phyloP scores from a whole-genome alignment of 2,329 filamentous ascomycete species.

The Aureobasidium pullulans region DNA sequence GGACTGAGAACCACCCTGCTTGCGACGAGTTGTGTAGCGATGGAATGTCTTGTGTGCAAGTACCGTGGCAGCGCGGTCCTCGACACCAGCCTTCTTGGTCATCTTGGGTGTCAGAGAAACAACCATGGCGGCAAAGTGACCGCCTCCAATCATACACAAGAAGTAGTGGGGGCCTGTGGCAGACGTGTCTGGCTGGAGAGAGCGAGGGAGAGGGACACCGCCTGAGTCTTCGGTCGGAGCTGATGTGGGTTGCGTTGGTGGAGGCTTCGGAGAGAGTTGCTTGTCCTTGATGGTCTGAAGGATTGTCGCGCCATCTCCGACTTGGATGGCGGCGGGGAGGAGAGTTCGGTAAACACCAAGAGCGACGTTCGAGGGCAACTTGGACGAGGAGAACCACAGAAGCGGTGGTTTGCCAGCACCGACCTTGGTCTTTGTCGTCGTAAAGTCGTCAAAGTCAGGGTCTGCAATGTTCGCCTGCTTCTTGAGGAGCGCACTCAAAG shows the following conservation, averaged over 20 bases:
- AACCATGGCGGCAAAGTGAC: constrained; percentile 95
- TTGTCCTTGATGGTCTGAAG: constrained; percentile 65
- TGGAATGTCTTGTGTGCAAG: constrained; percentile 97
- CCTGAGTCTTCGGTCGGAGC: constrained; percentile 43
- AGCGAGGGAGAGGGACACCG: constrained; percentile 47
- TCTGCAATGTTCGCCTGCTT: constrained; percentile 70
- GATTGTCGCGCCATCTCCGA: constrained; percentile 50
- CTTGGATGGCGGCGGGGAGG: constrained; percentile 65
- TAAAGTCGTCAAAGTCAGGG: constrained; percentile 40
- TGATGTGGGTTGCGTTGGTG: constrained; percentile 36
- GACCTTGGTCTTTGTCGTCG: constrained; percentile 38
- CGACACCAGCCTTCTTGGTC: constrained; percentile 60
- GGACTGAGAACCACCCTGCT: constrained; percentile 92
- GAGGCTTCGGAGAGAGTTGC: constrained; percentile 60
- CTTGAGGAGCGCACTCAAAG: constrained; percentile 68
- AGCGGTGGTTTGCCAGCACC: constrained; percentile 64
- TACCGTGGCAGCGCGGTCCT: constrained; percentile 80
- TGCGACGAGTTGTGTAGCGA: constrained; percentile 88
- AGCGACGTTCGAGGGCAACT: constrained; percentile 68
- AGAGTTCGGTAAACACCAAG: constrained; percentile 81
- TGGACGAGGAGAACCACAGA: constrained; percentile 75
- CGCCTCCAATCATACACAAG: constrained; percentile 96
- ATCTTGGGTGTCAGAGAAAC: constrained; percentile 78
- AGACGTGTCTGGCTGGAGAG: constrained; percentile 35
- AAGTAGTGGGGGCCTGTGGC: constrained; percentile 80